phyloP scores from a whole-genome alignment of 768 basidiomycete genomes.

The Pleurotus platypus region DNA sequence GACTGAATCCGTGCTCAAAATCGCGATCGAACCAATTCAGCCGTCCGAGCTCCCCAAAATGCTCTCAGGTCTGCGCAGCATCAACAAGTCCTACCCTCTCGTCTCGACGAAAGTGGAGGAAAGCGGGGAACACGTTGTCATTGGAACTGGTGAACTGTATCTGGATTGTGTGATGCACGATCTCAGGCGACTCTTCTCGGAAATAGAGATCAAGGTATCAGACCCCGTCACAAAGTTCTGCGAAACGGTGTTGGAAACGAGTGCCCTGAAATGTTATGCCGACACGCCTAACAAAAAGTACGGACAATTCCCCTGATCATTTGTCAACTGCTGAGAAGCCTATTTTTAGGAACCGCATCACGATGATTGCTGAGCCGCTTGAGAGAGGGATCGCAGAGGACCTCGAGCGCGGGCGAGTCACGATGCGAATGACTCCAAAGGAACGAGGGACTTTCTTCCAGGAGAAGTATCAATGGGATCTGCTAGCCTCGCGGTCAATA shows the following conservation, averaged over 20 bases:
- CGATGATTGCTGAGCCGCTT: slow-evolving; percentile 98
- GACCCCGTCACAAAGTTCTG: slow-evolving; percentile 98
- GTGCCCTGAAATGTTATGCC: slow-evolving; percentile 96
- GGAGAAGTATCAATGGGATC: slow-evolving; percentile 97
- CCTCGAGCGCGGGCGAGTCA: slow-evolving; percentile 88
- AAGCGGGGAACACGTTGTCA: slow-evolving; percentile 94
- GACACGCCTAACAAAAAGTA: slow-evolving; percentile 99
- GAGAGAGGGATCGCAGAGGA: slow-evolving; percentile 96
- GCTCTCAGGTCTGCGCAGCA: slow-evolving; percentile 92
- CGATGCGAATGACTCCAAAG: slow-evolving; percentile 93
- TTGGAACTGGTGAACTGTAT: slow-evolving; percentile 96
- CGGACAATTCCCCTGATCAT: slow-evolving; percentile 22
- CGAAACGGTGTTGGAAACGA: slow-evolving; percentile 97
- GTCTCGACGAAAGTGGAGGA: slow-evolving; percentile 96
- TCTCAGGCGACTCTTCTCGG: slow-evolving; percentile 84
- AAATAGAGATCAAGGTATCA: slow-evolving; percentile 99
- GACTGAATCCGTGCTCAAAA: slow-evolving; percentile 94
- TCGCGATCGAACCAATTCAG: slow-evolving; percentile 96
- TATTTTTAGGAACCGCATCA: slow-evolving; percentile 82
- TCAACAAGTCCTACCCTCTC: slow-evolving; percentile 97
- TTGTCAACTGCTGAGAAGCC: slow-evolving; percentile 10
- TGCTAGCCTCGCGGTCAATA: slow-evolving; percentile 95
- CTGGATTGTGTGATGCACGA: slow-evolving; percentile 98
- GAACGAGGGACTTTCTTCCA: slow-evolving; percentile 96
- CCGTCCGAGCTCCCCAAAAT: slow-evolving; percentile 99